phyloP scores from a whole-genome alignment of 805 yeast genomes.

The Kuraishia piskuri region DNA sequence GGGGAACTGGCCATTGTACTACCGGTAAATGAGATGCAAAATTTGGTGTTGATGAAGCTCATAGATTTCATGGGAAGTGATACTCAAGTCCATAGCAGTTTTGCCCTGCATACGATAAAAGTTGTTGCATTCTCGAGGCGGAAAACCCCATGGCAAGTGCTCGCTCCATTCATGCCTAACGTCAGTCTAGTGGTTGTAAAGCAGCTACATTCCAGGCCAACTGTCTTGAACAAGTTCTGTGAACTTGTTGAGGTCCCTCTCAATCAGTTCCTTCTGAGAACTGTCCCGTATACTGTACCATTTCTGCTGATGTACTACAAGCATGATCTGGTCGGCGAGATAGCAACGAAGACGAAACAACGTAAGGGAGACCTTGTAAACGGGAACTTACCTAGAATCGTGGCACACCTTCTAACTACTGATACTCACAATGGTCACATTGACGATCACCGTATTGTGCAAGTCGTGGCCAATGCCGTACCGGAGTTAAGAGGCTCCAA shows the following conservation, averaged over 20 bases:
- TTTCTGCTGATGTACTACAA: slow-evolving; percentile 60
- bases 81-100: slow-evolving; percentile 56
- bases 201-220: slow-evolving; percentile 37
- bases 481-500: slow-evolving; percentile 29
- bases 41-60: slow-evolving; percentile 55
- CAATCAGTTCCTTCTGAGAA: slow-evolving; percentile 55
- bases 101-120: slow-evolving; percentile 58
- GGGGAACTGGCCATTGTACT: slow-evolving; percentile 55
- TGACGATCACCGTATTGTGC: slow-evolving; percentile 40
- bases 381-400: slow-evolving; percentile 38
- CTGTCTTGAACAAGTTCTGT: slow-evolving; percentile 50
- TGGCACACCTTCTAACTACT: slow-evolving; percentile 51
- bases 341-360: slow-evolving; percentile 44
- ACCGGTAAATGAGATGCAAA: slow-evolving; percentile 54
- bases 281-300: slow-evolving; percentile 71
- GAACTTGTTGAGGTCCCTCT: slow-evolving; percentile 56
- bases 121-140: slow-evolving; percentile 46
- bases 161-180: slow-evolving; percentile 73
- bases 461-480: slow-evolving; percentile 43
- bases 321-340: slow-evolving; percentile 51
- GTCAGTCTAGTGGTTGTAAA: slow-evolving; percentile 58
- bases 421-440: slow-evolving; percentile 34
- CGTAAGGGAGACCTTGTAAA: slow-evolving; percentile 39
- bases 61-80: slow-evolving; percentile 57
- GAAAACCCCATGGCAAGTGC: slow-evolving; percentile 68